A percentile compares a stretch with the other conserved stretches of the same genome.
These are phyloP conservation scores for Leccinum ochraceum DNA, from an alignment of 768 basidiomycete genomes.

Conservation along the genomic window DNA sequence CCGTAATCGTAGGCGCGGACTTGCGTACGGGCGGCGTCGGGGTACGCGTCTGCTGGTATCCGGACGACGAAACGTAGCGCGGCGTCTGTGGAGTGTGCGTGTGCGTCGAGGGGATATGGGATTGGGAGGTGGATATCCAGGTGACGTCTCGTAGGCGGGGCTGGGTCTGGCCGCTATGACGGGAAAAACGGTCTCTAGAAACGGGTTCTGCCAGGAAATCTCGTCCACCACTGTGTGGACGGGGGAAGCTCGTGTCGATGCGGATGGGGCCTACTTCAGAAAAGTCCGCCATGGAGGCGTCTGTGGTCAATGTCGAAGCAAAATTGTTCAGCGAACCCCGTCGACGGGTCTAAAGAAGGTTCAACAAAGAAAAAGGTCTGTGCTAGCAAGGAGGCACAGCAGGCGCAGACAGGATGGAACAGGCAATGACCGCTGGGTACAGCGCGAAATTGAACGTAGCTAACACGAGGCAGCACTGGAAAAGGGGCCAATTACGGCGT, in stretches of 20 bases:
- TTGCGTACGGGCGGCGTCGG: conserved; percentile 31
- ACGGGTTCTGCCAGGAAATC: conserved; percentile 28
- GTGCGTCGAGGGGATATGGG: conserved; percentile 29
- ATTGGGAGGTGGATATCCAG: conserved; percentile 32
- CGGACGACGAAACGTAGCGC: conserved; percentile 20
- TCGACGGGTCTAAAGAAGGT: not conserved
- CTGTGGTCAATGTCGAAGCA: conserved; percentile 1
- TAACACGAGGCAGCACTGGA: conserved; percentile 34
- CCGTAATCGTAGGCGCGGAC: conserved; percentile 32
- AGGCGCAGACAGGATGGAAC: conserved; percentile 27
- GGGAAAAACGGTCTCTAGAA: conserved; percentile 32
- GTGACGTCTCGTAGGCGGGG: conserved; percentile 32
- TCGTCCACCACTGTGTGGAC: conserved; percentile 29
- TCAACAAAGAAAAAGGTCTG: conserved; percentile 2
- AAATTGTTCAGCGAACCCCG: not conserved
- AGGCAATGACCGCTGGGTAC: conserved; percentile 17
- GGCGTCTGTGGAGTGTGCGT: conserved; percentile 32
- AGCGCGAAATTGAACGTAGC: conserved; percentile 21
- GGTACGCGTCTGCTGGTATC: conserved; percentile 24
- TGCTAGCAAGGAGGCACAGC: conserved; percentile 19
- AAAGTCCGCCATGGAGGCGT: conserved; percentile 28
- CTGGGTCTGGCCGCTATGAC: conserved; percentile 28
- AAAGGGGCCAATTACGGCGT: conserved; percentile 24
- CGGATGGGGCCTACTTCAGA: conserved; percentile 26
- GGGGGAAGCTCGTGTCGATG: conserved; percentile 32